Evolutionary conservation across 1,139 yeast genomes (phyloP).

Genomic region (Taphrina deformans): DNA sequence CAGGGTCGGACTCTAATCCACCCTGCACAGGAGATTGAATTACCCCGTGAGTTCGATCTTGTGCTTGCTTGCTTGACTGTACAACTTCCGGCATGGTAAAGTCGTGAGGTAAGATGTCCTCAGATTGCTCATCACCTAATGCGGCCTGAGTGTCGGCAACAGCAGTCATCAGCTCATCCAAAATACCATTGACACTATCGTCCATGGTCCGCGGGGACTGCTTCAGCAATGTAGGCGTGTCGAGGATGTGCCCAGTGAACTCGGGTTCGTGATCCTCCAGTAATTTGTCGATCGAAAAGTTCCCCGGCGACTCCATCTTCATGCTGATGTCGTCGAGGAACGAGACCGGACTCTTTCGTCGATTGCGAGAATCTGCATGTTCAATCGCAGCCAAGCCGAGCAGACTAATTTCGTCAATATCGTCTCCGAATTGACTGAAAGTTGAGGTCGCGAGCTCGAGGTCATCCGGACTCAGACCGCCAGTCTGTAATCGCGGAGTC

Average conservation of each 20-base stretch:
- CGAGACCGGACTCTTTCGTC: background rate
- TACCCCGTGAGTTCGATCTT: background rate
- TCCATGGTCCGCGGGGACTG: background rate
- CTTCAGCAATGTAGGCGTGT: background rate
- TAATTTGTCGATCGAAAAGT: constrained; percentile 3
- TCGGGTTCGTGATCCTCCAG: background rate
- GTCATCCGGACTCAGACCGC: background rate
- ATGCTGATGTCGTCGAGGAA: constrained; percentile 2
- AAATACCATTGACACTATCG: background rate
- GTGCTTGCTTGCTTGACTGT: background rate
- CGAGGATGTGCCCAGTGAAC: background rate
- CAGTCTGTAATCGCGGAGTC: background rate
- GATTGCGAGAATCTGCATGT: background rate
- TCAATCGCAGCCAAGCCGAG: constrained; percentile 9
- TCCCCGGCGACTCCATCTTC: constrained; percentile 13
- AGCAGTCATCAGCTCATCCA: background rate
- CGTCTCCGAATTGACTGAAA: background rate
- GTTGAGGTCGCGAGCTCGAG: background rate
- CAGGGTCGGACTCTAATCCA: too few species aligned
- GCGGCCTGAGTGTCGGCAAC: background rate
- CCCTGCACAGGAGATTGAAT: too few species aligned
- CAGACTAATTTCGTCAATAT: constrained; percentile 16
- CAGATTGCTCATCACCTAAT: background rate
- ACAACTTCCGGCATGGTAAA: background rate
- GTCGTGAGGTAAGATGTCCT: background rate